Conservation (phyloP, 2,329 filamentous ascomycete genomes). For the Myotisia sp. region DNA sequence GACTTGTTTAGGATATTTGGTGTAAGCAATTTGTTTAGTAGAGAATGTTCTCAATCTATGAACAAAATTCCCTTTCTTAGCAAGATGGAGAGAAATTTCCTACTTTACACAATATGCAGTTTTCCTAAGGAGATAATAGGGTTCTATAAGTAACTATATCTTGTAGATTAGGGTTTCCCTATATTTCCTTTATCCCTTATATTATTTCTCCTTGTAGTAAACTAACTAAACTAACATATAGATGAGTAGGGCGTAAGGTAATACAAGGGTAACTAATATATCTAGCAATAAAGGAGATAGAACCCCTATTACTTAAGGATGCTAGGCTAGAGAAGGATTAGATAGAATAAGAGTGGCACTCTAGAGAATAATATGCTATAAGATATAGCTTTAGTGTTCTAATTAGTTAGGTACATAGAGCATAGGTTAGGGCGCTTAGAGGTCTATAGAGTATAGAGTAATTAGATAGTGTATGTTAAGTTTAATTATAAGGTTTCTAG, state of each 20-base stretch:
- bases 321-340: no score
- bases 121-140: conserved; percentile 13
- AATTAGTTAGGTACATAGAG: no score
- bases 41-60: conserved; percentile 15
- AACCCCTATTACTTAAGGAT: no score
- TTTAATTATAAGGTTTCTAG: no score
- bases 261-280: conserved; percentile 14
- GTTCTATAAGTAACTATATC: conserved; percentile 18
- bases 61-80: conserved; percentile 14
- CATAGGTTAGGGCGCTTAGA: no score
- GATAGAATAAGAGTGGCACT: no score
- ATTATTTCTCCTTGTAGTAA: neutral
- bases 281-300: conserved; percentile 14
- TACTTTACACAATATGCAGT: conserved; percentile 12
- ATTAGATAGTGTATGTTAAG: no score
- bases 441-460: no score
- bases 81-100: conserved; percentile 12
- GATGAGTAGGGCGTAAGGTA: conserved; percentile 15
- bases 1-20: conserved; percentile 9
- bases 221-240: neutral
- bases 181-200: no score
- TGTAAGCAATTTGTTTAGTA: conserved; percentile 10
- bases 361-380: no score
- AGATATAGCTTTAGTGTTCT: no score
- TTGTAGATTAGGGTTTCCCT: no score